These are phyloP conservation scores for Salix viminalis DNA, from an alignment of 345 rosid genomes.

Conservation along the genomic window DNA sequence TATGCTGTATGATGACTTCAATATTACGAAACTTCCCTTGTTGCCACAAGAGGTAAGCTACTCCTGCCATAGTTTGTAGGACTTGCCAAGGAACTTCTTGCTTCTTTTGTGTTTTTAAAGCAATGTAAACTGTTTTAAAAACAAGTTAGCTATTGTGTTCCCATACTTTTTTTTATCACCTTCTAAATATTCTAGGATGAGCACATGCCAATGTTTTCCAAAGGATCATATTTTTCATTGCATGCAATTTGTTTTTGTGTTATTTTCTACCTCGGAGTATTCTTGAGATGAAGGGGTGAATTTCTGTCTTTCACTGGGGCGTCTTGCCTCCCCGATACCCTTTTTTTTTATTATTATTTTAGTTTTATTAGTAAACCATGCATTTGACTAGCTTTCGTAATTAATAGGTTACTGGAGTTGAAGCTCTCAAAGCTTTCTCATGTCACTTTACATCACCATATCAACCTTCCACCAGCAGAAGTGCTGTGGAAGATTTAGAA, in stretches of 20 bases:
- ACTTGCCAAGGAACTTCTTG: not conserved
- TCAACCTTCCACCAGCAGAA: constrained; percentile 41
- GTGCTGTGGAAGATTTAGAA: constrained; percentile 55
- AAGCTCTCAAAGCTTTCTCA: constrained; percentile 78
- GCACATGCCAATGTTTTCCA: not conserved
- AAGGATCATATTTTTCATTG: not conserved
- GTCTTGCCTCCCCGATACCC: not conserved
- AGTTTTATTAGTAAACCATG: not conserved
- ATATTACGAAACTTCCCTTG: constrained; percentile 92
- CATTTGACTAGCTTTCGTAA: constrained; percentile 17
- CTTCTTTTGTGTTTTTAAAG: not conserved
- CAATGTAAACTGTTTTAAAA: not conserved
- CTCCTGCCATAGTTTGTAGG: not conserved
- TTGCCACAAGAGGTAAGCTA: constrained; percentile 84
- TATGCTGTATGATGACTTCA: constrained; percentile 94
- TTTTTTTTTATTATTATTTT: not conserved
- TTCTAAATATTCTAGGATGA: not conserved
- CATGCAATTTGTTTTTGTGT: not conserved
- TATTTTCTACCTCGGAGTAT: not conserved
- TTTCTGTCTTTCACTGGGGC: not conserved
- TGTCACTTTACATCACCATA: constrained; percentile 54
- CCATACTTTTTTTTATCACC: not conserved
- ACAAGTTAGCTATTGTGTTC: not conserved
- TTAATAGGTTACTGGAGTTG: constrained; percentile 88
- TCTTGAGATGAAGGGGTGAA: not conserved